Evolutionary conservation across 2,329 filamentous ascomycete species (phyloP).

Genomic region (Pestalotiopsis sp.): DNA sequence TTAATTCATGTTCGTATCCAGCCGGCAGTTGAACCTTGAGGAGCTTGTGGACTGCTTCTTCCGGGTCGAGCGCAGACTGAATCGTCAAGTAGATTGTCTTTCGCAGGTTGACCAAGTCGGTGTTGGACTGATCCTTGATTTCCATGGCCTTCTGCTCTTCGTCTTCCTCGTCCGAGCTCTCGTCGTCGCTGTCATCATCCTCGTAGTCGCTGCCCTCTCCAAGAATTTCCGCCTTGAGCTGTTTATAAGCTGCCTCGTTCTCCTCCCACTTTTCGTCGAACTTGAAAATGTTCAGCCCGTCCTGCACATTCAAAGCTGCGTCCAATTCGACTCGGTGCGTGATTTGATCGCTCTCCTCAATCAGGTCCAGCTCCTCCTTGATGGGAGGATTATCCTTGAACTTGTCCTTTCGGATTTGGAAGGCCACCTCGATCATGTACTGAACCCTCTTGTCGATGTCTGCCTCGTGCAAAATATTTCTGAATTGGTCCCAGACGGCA

Average conservation of each 20-base stretch:
- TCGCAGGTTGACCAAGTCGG: slow-evolving; percentile 89
- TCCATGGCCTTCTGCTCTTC: slow-evolving; percentile 83
- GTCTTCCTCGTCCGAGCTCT: slow-evolving; percentile 72
- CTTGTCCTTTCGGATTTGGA: slow-evolving; percentile 93
- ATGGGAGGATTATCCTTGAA: slow-evolving; percentile 94
- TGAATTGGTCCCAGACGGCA: slow-evolving; percentile 93
- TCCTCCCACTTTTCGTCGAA: slow-evolving; percentile 87
- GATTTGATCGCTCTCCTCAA: slow-evolving; percentile 98
- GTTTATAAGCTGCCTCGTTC: slow-evolving; percentile 87
- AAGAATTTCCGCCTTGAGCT: slow-evolving; percentile 88
- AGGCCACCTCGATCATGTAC: slow-evolving; percentile 98
- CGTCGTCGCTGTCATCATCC: slow-evolving; percentile 66
- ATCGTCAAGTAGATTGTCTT: slow-evolving; percentile 97
- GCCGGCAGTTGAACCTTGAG: slow-evolving; percentile 89
- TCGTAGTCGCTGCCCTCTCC: slow-evolving; percentile 90
- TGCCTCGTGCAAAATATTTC: slow-evolving; percentile 92
- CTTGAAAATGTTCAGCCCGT: slow-evolving; percentile 94
- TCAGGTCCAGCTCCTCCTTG: slow-evolving; percentile 89
- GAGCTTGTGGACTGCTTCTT: slow-evolving; percentile 96
- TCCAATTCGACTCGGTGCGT: slow-evolving; percentile 85
- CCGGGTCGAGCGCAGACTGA: slow-evolving; percentile 93
- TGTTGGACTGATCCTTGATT: slow-evolving; percentile 97
- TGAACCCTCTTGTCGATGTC: slow-evolving; percentile 98
- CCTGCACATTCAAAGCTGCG: slow-evolving; percentile 81
- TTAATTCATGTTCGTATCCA: slow-evolving; percentile 86